phyloP scores from a whole-genome alignment of 257 asterid species.

The Eucommia ulmoides region DNA sequence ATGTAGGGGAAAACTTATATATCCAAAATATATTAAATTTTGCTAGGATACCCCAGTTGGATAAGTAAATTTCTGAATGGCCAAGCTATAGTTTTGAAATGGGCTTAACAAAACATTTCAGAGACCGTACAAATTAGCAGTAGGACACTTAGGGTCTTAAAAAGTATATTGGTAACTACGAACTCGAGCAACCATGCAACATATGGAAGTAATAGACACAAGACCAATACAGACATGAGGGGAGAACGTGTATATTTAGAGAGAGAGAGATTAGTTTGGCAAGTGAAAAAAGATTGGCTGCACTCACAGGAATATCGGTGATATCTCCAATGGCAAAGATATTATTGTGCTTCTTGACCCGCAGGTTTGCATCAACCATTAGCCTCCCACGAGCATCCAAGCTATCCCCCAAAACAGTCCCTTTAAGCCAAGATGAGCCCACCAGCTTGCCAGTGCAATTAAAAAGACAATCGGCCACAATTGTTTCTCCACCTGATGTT shows the following conservation, averaged over 20 bases:
- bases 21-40: too few species aligned
- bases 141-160: neutral
- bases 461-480: conserved; percentile 67
- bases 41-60: too few species aligned
- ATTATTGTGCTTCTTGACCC: conserved; percentile 52
- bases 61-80: too few species aligned
- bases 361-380: conserved; percentile 50
- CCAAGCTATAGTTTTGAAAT: too few species aligned
- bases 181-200: neutral
- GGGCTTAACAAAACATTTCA: too few species aligned
- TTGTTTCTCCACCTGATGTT: conserved; percentile 63
- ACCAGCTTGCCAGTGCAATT: conserved; percentile 48
- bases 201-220: neutral
- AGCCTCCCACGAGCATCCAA: conserved; percentile 50
- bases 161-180: neutral
- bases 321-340: conserved; percentile 72
- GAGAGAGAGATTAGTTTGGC: too few species aligned
- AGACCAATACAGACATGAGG: conserved; percentile 4
- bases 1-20: too few species aligned
- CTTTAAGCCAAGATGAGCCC: conserved; percentile 65
- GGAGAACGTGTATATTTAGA: too few species aligned
- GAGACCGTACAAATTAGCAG: neutral
- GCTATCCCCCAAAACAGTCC: conserved; percentile 35
- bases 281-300: conserved; percentile 7
- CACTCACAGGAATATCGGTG: conserved; percentile 57